phyloP scores from a whole-genome alignment of 2,329 filamentous ascomycete species.

The Microascus cirrosus region DNA sequence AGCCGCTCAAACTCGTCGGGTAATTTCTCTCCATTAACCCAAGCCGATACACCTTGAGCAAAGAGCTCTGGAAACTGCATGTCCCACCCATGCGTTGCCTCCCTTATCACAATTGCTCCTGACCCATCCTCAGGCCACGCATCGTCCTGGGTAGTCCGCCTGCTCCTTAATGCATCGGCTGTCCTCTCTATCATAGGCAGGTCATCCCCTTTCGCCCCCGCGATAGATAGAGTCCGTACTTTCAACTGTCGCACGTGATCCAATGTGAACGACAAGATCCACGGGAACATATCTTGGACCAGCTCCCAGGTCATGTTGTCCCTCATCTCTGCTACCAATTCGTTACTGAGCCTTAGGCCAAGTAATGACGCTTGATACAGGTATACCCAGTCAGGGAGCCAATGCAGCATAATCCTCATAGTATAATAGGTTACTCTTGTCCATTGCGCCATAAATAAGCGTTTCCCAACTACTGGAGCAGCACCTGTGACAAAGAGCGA shows the following conservation, averaged over 20 bases:
- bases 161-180: slow-evolving; percentile 11
- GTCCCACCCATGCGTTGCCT: slow-evolving; percentile 27
- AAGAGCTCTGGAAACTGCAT: slow-evolving; percentile 26
- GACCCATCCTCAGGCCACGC: slow-evolving; percentile 7
- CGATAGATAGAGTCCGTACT: slow-evolving; percentile 16
- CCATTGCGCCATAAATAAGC: slow-evolving; percentile 12
- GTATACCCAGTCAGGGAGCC: slow-evolving; percentile 15
- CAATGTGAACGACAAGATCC: slow-evolving; percentile 7
- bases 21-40: slow-evolving; percentile 12
- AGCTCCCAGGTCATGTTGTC: slow-evolving; percentile 17
- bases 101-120: slow-evolving; percentile 19
- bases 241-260: slow-evolving; percentile 2
- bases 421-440: slow-evolving; percentile 15
- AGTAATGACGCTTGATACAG: slow-evolving; percentile 14
- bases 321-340: slow-evolving; percentile 20
- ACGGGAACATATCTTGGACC: slow-evolving; percentile 12
- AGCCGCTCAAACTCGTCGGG: no score
- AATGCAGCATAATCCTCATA: slow-evolving; percentile 13
- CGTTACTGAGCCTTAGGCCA: slow-evolving; percentile 14
- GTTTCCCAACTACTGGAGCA: slow-evolving; percentile 14
- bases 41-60: slow-evolving; percentile 21
- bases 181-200: slow-evolving; percentile 17
- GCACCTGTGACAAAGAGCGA: slow-evolving; percentile 22
- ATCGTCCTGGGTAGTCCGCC: neutral
- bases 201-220: slow-evolving; percentile 20